Percentiles rank a stretch among this genome's conserved stretches.
phyloP scores from a whole-genome alignment of 2,329 filamentous ascomycete species.

The Ilyonectria destructans region DNA sequence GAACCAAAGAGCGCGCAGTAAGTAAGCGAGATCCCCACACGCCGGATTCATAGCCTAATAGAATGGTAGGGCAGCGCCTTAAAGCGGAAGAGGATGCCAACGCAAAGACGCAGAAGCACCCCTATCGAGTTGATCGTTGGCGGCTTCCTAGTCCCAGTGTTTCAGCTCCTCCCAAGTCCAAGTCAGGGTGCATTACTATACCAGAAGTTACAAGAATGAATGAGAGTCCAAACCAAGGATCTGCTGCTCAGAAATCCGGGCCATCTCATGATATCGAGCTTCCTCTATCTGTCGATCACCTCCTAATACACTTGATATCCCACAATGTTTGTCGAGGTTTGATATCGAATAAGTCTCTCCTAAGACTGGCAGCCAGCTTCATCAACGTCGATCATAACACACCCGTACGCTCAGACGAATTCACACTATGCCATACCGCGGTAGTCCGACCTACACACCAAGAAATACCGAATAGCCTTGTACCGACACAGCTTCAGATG shows the following conservation, averaged over 20 bases:
- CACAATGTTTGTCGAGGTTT: conserved; percentile 38
- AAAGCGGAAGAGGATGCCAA: not conserved
- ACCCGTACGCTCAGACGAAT: no score
- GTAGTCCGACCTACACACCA: conserved; percentile 9
- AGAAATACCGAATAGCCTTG: conserved; percentile 23
- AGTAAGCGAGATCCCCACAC: not conserved
- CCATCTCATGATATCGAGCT: accelerated
- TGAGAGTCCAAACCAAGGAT: no score
- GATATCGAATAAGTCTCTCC: conserved; percentile 26
- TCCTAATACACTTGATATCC: conserved; percentile 31
- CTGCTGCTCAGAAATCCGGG: no score
- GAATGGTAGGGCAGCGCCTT: conserved; percentile 19
- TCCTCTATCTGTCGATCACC: conserved; percentile 27
- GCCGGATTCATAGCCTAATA: not conserved
- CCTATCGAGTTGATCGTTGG: conserved; percentile 36
- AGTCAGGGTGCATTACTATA: not conserved
- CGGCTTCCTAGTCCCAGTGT: conserved; percentile 6
- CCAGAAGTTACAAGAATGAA: not conserved
- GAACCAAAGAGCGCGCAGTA: conserved; percentile 41
- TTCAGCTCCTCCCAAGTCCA: not conserved
- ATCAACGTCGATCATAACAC: not conserved
- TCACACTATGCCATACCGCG: not conserved
- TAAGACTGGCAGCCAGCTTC: conserved; percentile 14
- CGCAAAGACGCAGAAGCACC: not conserved
- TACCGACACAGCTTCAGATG: conserved; percentile 42